Base-by-base conservation (phyloP, 1,284 basidiomycete genomes). In the Chalciporus sp. region DNA sequence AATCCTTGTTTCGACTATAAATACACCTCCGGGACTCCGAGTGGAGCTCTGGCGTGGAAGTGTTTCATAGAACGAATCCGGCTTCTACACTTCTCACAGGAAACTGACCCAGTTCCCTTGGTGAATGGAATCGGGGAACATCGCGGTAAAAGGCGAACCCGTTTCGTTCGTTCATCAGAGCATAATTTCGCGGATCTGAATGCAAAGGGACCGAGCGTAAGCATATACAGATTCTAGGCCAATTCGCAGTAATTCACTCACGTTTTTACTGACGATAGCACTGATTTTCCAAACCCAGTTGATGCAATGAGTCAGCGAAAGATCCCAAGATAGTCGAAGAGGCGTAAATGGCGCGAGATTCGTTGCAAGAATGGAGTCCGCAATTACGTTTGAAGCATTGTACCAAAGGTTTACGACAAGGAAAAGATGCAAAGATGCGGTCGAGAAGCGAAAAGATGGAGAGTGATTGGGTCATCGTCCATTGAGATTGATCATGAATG, bases 181-280 rank as follows among this genome's bases (percentile, higher is more conserved):
- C 77, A 82, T 77, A 48, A 82, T 79, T 55, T 79, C 71, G 45
- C 81, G 80, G 58, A 82, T 83, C 80, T 82, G 47, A 55, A 52
- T 10, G n/a, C 31, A 47, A 28, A 14, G n/a, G 33, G 16, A 17
- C 14, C 20, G 42, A 42, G 37, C 19, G 17, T 51, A 11, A 52
- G 53, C 49, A 11, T 14, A 12, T 44, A 50, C 29, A 45, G 45
- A n/a, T n/a, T n/a, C n/a, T 41, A 17, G 37, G 39, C 20, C 44
- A 11, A 23, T 40, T 16, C 9, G 40, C 39, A 45, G 26, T 29
- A 46, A 51, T 51, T 57, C 35, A 85, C 85, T 76, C 73, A 87
- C 86, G 61, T 86, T 86, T 66, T 78, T 83, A 75, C 82, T 86
- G 65, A 87, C 81, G 62, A 86, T 82, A 53, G 83, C 76, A 68